These are phyloP conservation scores for Pyricularia grisea DNA, from an alignment of 2,329 filamentous ascomycete species.

Conservation along the genomic window DNA sequence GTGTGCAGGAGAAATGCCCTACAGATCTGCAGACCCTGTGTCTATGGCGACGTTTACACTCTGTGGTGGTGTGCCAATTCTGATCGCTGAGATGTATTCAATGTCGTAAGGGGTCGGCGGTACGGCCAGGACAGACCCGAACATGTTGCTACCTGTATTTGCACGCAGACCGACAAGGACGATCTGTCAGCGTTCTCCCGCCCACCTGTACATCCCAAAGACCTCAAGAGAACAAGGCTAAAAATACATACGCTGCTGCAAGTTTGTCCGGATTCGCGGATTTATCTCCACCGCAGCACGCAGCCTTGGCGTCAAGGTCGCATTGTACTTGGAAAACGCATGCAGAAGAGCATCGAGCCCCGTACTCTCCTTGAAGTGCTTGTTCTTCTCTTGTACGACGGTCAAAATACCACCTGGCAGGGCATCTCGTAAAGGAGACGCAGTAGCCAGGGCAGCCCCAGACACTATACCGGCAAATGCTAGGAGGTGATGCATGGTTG, in stretches of 20 bases:
- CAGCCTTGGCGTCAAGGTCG: slow-evolving; percentile 16
- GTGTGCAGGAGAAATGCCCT: not conserved
- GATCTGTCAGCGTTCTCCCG: not conserved
- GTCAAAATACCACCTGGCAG: not conserved
- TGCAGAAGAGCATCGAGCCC: slow-evolving; percentile 8
- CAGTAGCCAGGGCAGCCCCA: not conserved
- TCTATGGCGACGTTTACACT: slow-evolving; percentile 7
- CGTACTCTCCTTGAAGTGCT: not conserved
- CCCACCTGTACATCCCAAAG: not conserved
- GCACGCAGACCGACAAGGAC: not conserved
- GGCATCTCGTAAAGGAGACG: not conserved
- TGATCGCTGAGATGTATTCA: slow-evolving; percentile 22
- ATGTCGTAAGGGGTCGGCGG: slow-evolving; percentile 5
- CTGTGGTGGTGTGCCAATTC: slow-evolving; percentile 18
- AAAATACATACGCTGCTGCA: slow-evolving; percentile 1
- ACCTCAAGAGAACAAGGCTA: not conserved
- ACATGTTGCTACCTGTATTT: not conserved
- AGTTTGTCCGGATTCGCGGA: not conserved
- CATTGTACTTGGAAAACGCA: slow-evolving; percentile 24
- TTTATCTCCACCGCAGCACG: slow-evolving; percentile 12
- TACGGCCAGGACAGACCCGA: slow-evolving; percentile 11
- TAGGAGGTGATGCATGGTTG: not conserved
- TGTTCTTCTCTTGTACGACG: slow-evolving; percentile 2
- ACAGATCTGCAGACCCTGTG: slow-evolving; percentile 14
- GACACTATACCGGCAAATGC: not conserved